These are phyloP conservation scores for Xylariaceae sp. DNA, from an alignment of 2,329 filamentous ascomycete species.

Conservation along the genomic window DNA sequence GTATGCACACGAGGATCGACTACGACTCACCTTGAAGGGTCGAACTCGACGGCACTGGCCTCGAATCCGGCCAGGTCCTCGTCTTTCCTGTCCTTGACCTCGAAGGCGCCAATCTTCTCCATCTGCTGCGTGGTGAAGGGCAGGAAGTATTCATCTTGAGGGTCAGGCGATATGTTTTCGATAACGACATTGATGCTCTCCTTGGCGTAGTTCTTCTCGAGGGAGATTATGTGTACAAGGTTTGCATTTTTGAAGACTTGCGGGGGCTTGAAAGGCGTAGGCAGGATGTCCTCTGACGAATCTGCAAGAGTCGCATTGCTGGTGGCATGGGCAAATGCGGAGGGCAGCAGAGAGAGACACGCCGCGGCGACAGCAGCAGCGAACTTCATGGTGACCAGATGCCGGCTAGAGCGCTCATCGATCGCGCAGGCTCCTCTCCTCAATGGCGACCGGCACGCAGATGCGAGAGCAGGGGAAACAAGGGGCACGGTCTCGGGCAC, in stretches of 20 bases:
- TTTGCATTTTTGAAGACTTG: conserved; percentile 94
- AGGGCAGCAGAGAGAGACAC: conserved; percentile 54
- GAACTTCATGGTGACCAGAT: conserved; percentile 41
- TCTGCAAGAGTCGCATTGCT: conserved; percentile 31
- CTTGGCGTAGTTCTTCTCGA: conserved; percentile 88
- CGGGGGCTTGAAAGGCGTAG: conserved; percentile 72
- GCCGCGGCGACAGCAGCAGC: conserved; percentile 49
- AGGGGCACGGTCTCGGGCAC: neutral
- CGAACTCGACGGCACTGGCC: conserved; percentile 64
- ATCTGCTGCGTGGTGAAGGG: conserved; percentile 77
- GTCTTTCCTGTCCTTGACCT: conserved; percentile 91
- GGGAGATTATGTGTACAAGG: conserved; percentile 80
- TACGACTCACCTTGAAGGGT: conserved; percentile 56
- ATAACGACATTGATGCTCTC: conserved; percentile 93
- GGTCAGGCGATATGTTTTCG: conserved; percentile 74
- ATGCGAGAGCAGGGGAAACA: neutral
- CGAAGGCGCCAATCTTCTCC: conserved; percentile 74
- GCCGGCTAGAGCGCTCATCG: conserved; percentile 27
- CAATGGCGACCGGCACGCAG: conserved; percentile 3
- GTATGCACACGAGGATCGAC: no score
- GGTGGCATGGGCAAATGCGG: conserved; percentile 36
- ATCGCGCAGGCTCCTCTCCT: conserved; percentile 28
- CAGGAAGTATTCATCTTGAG: conserved; percentile 87
- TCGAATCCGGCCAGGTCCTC: conserved; percentile 62
- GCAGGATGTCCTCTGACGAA: conserved; percentile 56